phyloP scores from a whole-genome alignment of 495 filamentous ascomycete species.

The Annulohypoxylon nitens region DNA sequence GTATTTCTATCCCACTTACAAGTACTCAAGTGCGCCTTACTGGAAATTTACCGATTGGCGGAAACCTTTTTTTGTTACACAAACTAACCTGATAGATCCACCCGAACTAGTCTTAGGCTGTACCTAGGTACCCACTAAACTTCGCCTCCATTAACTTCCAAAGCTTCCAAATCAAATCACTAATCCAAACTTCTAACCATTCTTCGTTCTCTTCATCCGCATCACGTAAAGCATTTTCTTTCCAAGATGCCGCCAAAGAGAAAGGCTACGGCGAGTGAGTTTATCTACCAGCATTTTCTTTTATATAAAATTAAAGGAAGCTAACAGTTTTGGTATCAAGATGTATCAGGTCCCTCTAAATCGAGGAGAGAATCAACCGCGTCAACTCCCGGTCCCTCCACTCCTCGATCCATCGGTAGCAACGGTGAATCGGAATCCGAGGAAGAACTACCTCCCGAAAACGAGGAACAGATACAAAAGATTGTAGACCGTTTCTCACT shows the following conservation, averaged over 20 bases:
- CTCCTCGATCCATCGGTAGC: constrained; percentile 74
- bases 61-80: neutral
- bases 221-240: neutral
- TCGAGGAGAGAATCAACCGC: constrained; percentile 71
- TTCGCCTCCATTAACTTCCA: constrained; percentile 19
- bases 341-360: constrained; percentile 65
- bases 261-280: constrained; percentile 74
- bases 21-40: neutral
- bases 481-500: constrained; percentile 77
- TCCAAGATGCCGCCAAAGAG: constrained; percentile 79
- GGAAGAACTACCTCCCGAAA: constrained; percentile 64
- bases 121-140: constrained; percentile 14
- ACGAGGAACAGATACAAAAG: constrained; percentile 67
- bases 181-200: constrained; percentile 5
- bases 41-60: constrained; percentile 43
- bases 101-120: neutral
- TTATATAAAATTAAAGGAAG: constrained; percentile 30
- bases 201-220: constrained; percentile 8
- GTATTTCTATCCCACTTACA: neutral
- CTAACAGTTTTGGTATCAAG: constrained; percentile 58
- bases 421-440: constrained; percentile 65
- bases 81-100: neutral
- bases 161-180: neutral
- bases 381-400: constrained; percentile 75
- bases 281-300: constrained; percentile 32